Evolutionary conservation across 768 basidiomycete genomes (phyloP).

Genomic region (Mycena maculata): DNA sequence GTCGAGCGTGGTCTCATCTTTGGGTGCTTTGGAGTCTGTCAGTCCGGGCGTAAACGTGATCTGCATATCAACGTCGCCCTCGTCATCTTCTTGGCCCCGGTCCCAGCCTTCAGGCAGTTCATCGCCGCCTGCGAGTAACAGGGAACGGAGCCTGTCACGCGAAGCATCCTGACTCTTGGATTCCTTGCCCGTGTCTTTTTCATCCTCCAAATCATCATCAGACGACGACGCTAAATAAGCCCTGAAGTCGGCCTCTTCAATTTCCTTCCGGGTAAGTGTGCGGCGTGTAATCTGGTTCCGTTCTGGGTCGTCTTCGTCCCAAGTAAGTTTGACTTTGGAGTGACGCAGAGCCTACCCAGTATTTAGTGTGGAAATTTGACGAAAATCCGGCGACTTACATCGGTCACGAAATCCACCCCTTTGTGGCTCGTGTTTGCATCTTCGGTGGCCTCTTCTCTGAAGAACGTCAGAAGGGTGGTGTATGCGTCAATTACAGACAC

Average conservation of each 20-base stretch:
- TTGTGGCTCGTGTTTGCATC: constrained; percentile 71
- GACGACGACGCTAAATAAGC: constrained; percentile 81
- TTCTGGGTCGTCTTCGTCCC: constrained; percentile 97
- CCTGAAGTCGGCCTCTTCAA: constrained; percentile 92
- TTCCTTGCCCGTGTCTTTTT: constrained; percentile 41
- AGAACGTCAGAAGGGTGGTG: constrained; percentile 4
- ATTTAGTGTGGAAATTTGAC: not conserved
- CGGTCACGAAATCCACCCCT: constrained; percentile 90
- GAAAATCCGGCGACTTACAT: constrained; percentile 64
- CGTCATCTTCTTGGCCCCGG: constrained; percentile 52
- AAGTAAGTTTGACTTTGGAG: constrained; percentile 97
- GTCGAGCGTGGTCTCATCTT: constrained; percentile 90
- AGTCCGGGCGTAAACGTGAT: constrained; percentile 95
- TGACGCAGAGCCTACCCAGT: constrained; percentile 86
- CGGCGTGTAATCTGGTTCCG: constrained; percentile 85
- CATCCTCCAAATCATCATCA: constrained; percentile 62
- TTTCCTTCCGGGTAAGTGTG: constrained; percentile 81
- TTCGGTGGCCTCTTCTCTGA: constrained; percentile 87
- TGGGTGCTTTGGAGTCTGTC: constrained; percentile 60
- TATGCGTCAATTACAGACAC: not conserved
- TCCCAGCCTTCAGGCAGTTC: constrained; percentile 90
- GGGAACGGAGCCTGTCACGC: constrained; percentile 78
- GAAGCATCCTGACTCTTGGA: constrained; percentile 55
- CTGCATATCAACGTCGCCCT: constrained; percentile 83
- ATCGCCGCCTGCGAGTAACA: constrained; percentile 76